phyloP scores from a whole-genome alignment of 345 rosid species.

The Microcos paniculata region DNA sequence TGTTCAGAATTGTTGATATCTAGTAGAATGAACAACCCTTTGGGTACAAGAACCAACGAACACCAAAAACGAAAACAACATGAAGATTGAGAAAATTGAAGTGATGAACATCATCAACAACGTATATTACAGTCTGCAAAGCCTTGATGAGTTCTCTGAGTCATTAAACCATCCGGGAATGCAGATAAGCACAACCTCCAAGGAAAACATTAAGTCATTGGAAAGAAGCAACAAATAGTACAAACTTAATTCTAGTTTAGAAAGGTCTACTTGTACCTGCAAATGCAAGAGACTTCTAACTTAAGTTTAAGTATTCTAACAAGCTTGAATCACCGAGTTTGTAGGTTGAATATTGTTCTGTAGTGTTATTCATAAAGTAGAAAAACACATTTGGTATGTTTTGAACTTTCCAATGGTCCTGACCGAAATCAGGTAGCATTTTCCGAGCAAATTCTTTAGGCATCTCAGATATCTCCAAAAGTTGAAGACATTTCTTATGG shows the following conservation, averaged over 20 bases:
- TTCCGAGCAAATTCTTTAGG: constrained; percentile 1
- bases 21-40: too few species aligned
- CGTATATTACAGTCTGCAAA: too few species aligned
- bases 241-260: background rate
- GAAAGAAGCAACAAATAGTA: background rate
- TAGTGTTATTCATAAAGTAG: background rate
- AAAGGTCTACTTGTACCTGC: background rate
- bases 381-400: background rate
- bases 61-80: too few species aligned
- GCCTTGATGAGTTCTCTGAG: background rate
- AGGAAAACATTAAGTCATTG: too few species aligned
- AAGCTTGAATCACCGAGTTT: constrained; percentile 7
- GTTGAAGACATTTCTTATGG: background rate
- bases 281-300: background rate
- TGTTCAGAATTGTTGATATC: too few species aligned
- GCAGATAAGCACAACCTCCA: background rate
- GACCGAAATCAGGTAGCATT: background rate
- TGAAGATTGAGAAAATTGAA: too few species aligned
- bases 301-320: constrained; percentile 9
- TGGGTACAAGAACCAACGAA: too few species aligned
- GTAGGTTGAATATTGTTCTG: background rate
- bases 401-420: background rate
- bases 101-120: too few species aligned
- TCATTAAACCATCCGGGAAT: background rate
- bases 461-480: background rate